Percentiles rank a stretch among this genome's conserved stretches.
These are phyloP conservation scores for Beauveria bassiana DNA, from an alignment of 2,329 filamentous ascomycete genomes.

Conservation along the genomic window DNA sequence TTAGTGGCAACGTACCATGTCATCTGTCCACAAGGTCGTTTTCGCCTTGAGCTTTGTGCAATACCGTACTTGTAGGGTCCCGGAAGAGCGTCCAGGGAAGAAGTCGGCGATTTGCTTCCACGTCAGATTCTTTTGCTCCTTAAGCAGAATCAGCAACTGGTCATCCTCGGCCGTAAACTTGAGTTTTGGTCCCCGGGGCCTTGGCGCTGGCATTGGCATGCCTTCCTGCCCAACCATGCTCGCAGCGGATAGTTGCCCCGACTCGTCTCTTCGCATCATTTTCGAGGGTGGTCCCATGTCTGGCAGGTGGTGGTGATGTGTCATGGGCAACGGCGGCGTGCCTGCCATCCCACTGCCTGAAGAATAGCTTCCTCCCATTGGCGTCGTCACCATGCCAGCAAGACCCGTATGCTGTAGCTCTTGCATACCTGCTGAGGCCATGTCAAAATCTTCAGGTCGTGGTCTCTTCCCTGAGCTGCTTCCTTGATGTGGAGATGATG, in stretches of 20 bases:
- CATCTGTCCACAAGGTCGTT: conserved; percentile 86
- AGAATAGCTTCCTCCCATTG: conserved; percentile 44
- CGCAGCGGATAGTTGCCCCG: conserved; percentile 52
- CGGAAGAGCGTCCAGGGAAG: conserved; percentile 83
- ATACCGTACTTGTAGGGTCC: conserved; percentile 87
- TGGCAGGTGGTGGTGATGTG: conserved; percentile 69
- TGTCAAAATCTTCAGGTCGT: conserved; percentile 51
- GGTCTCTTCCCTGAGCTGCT: conserved; percentile 37
- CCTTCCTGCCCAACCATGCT: conserved; percentile 79
- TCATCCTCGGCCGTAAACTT: conserved; percentile 95
- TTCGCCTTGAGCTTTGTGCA: conserved; percentile 94
- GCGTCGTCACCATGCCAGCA: conserved; percentile 45
- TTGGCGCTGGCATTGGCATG: conserved; percentile 75
- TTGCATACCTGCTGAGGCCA: conserved; percentile 41
- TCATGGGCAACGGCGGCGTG: conserved; percentile 16
- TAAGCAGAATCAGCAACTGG: conserved; percentile 76
- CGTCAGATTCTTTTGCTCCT: conserved; percentile 88
- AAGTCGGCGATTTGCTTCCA: conserved; percentile 98
- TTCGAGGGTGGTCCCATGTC: conserved; percentile 64
- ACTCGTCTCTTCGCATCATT: conserved; percentile 54
- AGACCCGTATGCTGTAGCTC: conserved; percentile 49
- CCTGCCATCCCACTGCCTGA: conserved; percentile 19
- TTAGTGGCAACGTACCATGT: conserved; percentile 61
- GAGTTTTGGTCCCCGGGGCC: conserved; percentile 79
- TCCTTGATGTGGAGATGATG: conserved; percentile 25